Evolutionary conservation across 2,329 filamentous ascomycete genomes (phyloP).

Genomic region (Pseudogymnoascus sp.): DNA sequence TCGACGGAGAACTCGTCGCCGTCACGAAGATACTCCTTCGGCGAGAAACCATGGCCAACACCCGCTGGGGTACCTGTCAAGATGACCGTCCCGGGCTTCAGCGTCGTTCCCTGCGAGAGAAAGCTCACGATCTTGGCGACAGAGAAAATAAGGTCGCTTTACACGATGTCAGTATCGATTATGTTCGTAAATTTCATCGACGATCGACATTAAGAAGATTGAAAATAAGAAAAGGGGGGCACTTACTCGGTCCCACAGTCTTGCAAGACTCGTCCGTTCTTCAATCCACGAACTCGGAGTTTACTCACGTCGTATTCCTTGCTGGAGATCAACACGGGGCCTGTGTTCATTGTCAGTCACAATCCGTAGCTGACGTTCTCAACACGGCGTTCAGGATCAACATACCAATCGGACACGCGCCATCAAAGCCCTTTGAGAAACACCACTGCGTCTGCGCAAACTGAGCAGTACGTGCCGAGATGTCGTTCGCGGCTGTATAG

Average conservation of each 20-base stretch:
- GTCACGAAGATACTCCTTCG: conserved; percentile 35
- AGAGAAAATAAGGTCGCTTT: conserved; percentile 45
- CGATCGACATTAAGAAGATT: not conserved
- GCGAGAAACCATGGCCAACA: conserved; percentile 21
- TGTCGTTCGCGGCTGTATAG: conserved; percentile 49
- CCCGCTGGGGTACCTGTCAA: conserved; percentile 39
- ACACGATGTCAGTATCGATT: not conserved
- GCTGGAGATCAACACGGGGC: conserved; percentile 40
- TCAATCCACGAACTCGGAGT: conserved; percentile 35
- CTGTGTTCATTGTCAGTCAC: conserved; percentile 18
- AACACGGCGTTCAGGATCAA: not conserved
- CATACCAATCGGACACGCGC: conserved; percentile 36
- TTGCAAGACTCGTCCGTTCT: conserved; percentile 45
- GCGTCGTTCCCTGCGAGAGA: conserved; percentile 35
- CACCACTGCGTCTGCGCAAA: conserved; percentile 41
- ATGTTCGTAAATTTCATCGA: not conserved
- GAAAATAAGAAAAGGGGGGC: not conserved
- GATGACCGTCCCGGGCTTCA: conserved; percentile 36
- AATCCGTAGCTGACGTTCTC: not conserved
- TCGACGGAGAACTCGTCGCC: conserved; percentile 41
- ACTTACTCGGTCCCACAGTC: conserved; percentile 7
- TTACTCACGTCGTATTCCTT: conserved; percentile 33
- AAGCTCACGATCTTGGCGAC: conserved; percentile 37
- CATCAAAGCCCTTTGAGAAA: conserved; percentile 43
- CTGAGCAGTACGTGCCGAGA: conserved; percentile 43